These are phyloP conservation scores for Selenicereus undatus DNA, from an alignment of 148 eudicot genomes.

Conservation along the genomic window DNA sequence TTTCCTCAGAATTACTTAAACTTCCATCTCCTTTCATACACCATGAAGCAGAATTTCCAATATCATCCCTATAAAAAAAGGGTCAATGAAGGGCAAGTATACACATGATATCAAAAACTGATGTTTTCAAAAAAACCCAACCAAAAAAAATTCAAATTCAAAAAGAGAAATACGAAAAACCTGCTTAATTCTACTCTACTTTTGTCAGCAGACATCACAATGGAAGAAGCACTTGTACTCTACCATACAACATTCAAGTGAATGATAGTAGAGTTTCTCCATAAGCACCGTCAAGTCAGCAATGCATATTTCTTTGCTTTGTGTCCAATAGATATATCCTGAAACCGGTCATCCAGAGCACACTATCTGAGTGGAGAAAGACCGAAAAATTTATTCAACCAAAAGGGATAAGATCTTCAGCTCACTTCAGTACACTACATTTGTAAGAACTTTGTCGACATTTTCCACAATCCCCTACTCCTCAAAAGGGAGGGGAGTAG, in stretches of 20 bases:
- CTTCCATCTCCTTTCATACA: constrained; percentile 37
- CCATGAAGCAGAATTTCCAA: constrained; percentile 42
- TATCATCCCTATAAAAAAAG: constrained; percentile 23
- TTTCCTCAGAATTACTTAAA: constrained; percentile 34
- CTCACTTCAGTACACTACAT: not conserved
- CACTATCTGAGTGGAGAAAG: not conserved
- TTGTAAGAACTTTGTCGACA: not conserved
- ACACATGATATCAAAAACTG: not conserved
- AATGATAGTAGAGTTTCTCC: constrained; percentile 24
- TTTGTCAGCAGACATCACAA: constrained; percentile 43
- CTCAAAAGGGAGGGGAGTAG: not conserved
- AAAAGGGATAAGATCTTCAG: not conserved
- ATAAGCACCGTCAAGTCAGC: constrained; percentile 14
- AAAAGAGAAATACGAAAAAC: constrained; percentile 11
- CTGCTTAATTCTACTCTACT: constrained; percentile 30
- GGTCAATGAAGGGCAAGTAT: not conserved
- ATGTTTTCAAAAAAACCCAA: not conserved
- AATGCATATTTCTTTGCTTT: constrained; percentile 20
- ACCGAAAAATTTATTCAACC: not conserved
- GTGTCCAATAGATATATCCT: not conserved
- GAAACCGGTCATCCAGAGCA: not conserved
- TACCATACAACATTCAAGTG: constrained; percentile 29
- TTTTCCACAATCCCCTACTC: not conserved
- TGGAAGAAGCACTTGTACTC: constrained; percentile 18
- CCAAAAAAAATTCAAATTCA: not conserved